Conservation (phyloP, 331 rosid genomes). For the Quercus phellos region DNA sequence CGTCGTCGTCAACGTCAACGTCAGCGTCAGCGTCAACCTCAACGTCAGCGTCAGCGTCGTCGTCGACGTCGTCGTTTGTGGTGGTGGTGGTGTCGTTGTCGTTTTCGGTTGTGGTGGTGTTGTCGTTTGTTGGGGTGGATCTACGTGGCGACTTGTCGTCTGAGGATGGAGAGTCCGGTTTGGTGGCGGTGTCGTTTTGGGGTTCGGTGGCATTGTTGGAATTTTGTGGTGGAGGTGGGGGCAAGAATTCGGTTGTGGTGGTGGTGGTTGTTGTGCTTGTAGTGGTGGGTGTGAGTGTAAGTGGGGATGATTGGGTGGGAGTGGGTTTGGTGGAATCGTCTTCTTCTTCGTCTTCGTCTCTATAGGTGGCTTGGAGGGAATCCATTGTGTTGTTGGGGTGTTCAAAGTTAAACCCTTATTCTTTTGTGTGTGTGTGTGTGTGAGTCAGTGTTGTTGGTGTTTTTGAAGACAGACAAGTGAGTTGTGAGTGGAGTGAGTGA, state of each 20-base stretch:
- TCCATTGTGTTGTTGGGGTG: conserved; percentile 39
- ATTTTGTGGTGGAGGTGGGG: conserved; percentile 3
- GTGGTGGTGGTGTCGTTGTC: not conserved
- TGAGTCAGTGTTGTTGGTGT: too few relatives aligned
- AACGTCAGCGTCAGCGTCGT: not conserved
- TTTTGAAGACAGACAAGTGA: too few relatives aligned
- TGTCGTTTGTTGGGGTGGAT: conserved; percentile 31
- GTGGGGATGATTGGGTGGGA: not conserved
- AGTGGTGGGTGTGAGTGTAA: not conserved
- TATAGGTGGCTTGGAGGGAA: conserved; percentile 60
- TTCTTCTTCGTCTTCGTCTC: conserved; percentile 81
- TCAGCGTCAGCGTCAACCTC: not conserved
- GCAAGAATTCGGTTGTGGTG: conserved; percentile 4
- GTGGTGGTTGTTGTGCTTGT: conserved; percentile 8
- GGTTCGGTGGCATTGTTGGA: conserved; percentile 36
- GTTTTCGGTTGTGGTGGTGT: not conserved
- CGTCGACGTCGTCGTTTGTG: conserved; percentile 1
- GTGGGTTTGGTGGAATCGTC: conserved; percentile 24
- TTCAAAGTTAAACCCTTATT: too few relatives aligned
- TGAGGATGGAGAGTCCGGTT: conserved; percentile 66
- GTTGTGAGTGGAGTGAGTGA: too few relatives aligned
- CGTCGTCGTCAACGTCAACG: conserved; percentile 36
- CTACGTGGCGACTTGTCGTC: conserved; percentile 27
- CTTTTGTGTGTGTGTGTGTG: too few relatives aligned
- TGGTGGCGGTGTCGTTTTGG: conserved; percentile 45